These are phyloP conservation scores for Diutina scorzettiae DNA, from an alignment of 1,139 yeast species.

Conservation along the genomic window DNA sequence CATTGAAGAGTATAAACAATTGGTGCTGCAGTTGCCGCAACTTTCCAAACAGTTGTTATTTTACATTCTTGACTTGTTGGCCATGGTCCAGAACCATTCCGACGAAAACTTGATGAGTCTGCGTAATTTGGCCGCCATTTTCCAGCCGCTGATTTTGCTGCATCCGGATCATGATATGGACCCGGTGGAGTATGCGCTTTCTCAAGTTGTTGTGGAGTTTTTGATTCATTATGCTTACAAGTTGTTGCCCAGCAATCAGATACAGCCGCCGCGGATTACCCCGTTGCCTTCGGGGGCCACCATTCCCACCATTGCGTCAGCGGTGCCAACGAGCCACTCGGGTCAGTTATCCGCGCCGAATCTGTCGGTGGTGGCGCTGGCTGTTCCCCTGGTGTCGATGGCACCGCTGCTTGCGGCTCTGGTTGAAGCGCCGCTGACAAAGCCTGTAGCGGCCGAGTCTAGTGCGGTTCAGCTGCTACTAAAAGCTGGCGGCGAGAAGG, in stretches of 20 bases:
- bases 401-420: too few relatives aligned
- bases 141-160: constrained; percentile 87
- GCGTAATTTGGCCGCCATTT: constrained; percentile 85
- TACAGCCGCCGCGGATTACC: too few relatives aligned
- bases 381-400: too few relatives aligned
- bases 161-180: constrained; percentile 89
- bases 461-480: too few relatives aligned
- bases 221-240: constrained; percentile 78
- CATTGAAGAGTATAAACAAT: constrained; percentile 54
- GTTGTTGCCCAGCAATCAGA: constrained; percentile 47
- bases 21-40: constrained; percentile 57
- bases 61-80: constrained; percentile 75
- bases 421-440: too few relatives aligned
- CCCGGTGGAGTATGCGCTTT: constrained; percentile 81
- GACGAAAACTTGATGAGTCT: constrained; percentile 83
- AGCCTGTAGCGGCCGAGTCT: too few relatives aligned
- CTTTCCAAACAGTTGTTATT: constrained; percentile 74
- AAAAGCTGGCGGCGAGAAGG: too few relatives aligned
- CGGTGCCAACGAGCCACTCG: too few relatives aligned
- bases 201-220: constrained; percentile 81
- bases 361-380: too few relatives aligned
- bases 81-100: constrained; percentile 74
- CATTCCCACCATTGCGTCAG: too few relatives aligned
- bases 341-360: too few relatives aligned
- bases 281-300: too few relatives aligned